Percentiles rank a stretch among this genome's conserved stretches.
Conservation (phyloP, 441 rosid species). For the Mallotus repandus region DNA sequence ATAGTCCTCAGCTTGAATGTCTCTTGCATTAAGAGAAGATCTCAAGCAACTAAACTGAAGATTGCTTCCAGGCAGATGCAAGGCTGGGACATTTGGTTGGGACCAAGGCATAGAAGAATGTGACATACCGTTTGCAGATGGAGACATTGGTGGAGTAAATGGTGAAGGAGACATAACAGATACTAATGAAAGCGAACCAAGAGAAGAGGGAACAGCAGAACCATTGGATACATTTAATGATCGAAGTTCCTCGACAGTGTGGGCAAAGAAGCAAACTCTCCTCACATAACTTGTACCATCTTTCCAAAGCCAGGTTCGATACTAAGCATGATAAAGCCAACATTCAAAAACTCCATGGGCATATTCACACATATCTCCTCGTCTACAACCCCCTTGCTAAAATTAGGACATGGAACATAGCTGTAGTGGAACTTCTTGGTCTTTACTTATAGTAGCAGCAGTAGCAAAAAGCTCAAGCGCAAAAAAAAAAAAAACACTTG, state of each 20-base stretch:
- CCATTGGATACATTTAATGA: slow-evolving; percentile 53
- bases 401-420: slow-evolving; percentile 74
- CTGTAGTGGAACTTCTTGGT: slow-evolving; percentile 76
- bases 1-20: slow-evolving; percentile 43
- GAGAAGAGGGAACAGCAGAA: slow-evolving; percentile 46
- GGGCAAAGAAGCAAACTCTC: slow-evolving; percentile 83
- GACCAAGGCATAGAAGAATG: slow-evolving; percentile 37
- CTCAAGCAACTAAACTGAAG: slow-evolving; percentile 64
- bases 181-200: slow-evolving; percentile 50
- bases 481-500: too few species aligned
- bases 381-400: slow-evolving; percentile 65
- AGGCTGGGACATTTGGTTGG: slow-evolving; percentile 59
- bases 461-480: too few species aligned
- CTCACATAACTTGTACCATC: slow-evolving; percentile 64
- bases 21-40: slow-evolving; percentile 57
- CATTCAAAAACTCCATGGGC: slow-evolving; percentile 89
- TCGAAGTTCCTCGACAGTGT: slow-evolving; percentile 57
- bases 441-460: too few species aligned
- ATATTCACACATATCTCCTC: slow-evolving; percentile 70
- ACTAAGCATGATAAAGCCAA: slow-evolving; percentile 88
- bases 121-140: slow-evolving; percentile 32
- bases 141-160: too few species aligned
- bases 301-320: slow-evolving; percentile 73
- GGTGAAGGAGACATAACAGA: slow-evolving; percentile 45
- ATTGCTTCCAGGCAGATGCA: slow-evolving; percentile 56